phyloP scores from a whole-genome alignment of 352 stramenopile species.

The Globisporangium mamillatum region DNA sequence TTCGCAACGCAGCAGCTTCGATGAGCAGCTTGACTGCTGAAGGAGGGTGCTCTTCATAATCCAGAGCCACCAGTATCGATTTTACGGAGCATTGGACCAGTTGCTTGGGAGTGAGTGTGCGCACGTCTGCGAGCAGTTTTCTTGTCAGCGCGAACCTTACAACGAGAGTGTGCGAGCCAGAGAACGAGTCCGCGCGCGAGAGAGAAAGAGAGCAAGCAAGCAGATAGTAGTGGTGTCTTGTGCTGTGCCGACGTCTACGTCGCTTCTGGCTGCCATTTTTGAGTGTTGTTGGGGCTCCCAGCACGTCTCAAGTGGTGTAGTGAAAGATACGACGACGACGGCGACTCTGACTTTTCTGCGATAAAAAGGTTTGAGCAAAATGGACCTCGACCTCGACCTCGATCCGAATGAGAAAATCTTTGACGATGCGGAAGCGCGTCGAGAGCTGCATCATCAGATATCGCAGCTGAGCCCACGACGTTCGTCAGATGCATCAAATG shows the following conservation, averaged over 20 bases:
- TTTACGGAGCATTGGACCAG: neutral
- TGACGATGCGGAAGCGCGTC: constrained; percentile 18
- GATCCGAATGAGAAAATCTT: constrained; percentile 37
- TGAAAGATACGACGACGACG: constrained; percentile 1
- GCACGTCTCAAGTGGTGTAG: neutral
- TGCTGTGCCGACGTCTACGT: neutral
- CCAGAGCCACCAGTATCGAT: neutral
- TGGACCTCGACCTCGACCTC: constrained; percentile 30
- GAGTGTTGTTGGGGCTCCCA: neutral
- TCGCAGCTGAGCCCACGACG: constrained; percentile 38
- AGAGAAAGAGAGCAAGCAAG: neutral
- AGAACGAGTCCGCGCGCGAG: neutral
- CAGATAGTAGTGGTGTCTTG: neutral
- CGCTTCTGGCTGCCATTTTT: neutral
- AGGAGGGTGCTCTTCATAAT: neutral
- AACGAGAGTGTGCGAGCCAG: neutral
- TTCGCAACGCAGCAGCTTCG: neutral
- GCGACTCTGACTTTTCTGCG: neutral
- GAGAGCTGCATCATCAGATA: constrained; percentile 34
- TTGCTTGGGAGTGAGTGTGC: neutral
- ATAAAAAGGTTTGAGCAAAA: neutral
- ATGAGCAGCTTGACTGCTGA: neutral
- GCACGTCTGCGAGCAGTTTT: neutral
- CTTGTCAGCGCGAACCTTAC: neutral
- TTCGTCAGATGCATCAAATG: constrained; percentile 18